phyloP scores from a whole-genome alignment of 2,329 filamentous ascomycete genomes.

The Cladosporium sp. region DNA sequence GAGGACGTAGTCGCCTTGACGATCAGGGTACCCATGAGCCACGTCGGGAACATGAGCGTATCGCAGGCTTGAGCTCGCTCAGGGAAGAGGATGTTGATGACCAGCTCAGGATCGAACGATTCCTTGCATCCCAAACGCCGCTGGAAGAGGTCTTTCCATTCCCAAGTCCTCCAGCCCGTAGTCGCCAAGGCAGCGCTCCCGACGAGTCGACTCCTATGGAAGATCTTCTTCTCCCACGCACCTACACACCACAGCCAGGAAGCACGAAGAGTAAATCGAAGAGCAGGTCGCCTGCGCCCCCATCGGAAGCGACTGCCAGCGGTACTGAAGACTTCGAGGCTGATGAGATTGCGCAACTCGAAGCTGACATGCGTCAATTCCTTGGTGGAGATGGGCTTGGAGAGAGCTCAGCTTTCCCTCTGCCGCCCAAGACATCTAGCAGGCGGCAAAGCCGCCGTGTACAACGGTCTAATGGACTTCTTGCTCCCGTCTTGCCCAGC shows the following conservation, averaged over 20 bases:
- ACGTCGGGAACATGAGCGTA: constrained; percentile 10
- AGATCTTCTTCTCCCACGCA: constrained; percentile 5
- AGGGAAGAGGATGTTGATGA: constrained; percentile 27
- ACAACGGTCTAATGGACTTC: neutral
- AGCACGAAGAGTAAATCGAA: neutral
- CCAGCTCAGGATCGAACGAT: constrained; percentile 25
- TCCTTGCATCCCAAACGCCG: constrained; percentile 20
- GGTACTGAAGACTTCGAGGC: constrained; percentile 2
- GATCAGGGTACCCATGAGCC: neutral
- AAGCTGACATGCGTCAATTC: constrained; percentile 10
- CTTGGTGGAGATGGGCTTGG: neutral
- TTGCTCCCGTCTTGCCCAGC: neutral
- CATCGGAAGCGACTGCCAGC: neutral
- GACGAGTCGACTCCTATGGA: constrained; percentile 1
- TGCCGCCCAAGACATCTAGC: constrained; percentile 9
- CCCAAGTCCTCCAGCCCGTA: neutral
- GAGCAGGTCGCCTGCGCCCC: neutral
- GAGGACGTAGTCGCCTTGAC: constrained; percentile 8
- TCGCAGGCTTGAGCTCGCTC: constrained; percentile 23
- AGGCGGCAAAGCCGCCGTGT: constrained; percentile 4
- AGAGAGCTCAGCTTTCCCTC: constrained; percentile 6
- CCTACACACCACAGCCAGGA: constrained; percentile 8
- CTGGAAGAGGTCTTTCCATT: constrained; percentile 7
- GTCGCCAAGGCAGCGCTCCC: neutral
- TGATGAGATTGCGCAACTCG: constrained; percentile 4